Conservation (phyloP, 441 rosid genomes). For the Daphne laureola region DNA sequence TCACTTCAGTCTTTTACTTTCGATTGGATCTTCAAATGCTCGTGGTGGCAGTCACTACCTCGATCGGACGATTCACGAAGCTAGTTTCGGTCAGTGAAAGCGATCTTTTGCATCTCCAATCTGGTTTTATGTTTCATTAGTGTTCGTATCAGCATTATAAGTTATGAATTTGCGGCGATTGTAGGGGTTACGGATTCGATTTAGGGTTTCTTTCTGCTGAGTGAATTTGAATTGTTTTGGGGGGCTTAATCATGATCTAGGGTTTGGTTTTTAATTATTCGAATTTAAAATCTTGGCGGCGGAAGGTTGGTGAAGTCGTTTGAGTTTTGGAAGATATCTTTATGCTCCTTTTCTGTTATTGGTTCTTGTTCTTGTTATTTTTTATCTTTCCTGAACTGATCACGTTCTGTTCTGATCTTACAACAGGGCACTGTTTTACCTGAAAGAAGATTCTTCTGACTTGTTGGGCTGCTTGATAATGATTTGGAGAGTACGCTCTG, state of each 20-base stretch:
- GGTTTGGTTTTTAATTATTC: slow-evolving; percentile 8
- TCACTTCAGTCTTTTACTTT: slow-evolving; percentile 9
- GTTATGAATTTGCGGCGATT: neutral
- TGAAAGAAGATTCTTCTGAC: slow-evolving; percentile 15
- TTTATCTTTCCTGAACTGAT: neutral
- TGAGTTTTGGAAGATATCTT: no score
- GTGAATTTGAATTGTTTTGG: slow-evolving; percentile 7
- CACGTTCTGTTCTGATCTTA: neutral
- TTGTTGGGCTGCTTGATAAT: slow-evolving; percentile 32
- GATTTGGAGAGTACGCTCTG: slow-evolving; percentile 45
- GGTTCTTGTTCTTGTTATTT: neutral
- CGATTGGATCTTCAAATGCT: slow-evolving; percentile 39
- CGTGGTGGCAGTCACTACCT: slow-evolving; percentile 14
- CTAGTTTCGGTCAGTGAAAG: slow-evolving; percentile 33
- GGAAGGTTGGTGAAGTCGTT: no score
- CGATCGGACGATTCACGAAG: slow-evolving; percentile 17
- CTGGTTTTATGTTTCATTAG: slow-evolving; percentile 7
- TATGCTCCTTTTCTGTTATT: no score
- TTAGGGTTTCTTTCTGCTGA: neutral
- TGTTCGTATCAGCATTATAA: slow-evolving; percentile 10
- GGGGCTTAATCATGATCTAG: slow-evolving; percentile 3
- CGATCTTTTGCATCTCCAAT: slow-evolving; percentile 11
- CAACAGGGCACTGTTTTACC: slow-evolving; percentile 22
- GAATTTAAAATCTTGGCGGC: neutral
- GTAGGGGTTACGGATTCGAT: neutral